Evolutionary conservation across 345 rosid genomes (phyloP).

Genomic region (Boechera retrofracta): DNA sequence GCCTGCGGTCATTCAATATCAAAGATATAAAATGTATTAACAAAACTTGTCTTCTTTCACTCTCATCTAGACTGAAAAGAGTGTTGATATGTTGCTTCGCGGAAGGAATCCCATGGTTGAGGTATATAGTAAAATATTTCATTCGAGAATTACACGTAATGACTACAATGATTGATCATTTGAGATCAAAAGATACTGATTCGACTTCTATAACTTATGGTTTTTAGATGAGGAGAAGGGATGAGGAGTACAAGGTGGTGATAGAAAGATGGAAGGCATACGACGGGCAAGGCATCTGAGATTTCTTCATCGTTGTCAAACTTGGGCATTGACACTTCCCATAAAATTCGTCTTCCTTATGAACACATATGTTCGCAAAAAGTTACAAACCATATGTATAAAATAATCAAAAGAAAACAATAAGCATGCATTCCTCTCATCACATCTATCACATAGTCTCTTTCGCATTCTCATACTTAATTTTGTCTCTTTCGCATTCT

Average conservation of each 20-base stretch:
- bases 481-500: background rate
- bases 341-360: background rate
- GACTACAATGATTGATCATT: background rate
- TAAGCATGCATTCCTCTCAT: background rate
- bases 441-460: background rate
- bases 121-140: slow-evolving; percentile 45
- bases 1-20: background rate
- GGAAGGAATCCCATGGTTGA: slow-evolving; percentile 66
- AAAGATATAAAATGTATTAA: background rate
- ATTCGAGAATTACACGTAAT: background rate
- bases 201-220: background rate
- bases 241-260: slow-evolving; percentile 51
- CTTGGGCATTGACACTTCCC: background rate
- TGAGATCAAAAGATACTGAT: background rate
- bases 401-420: background rate
- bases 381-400: background rate
- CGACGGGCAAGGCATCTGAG: slow-evolving; percentile 51
- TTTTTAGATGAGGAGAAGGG: slow-evolving; percentile 59
- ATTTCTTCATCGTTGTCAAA: background rate
- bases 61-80: slow-evolving; percentile 64
- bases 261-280: slow-evolving; percentile 70
- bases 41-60: background rate
- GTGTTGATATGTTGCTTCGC: slow-evolving; percentile 67
- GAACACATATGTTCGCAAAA: background rate
- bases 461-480: background rate